Conservation (phyloP, 2,329 filamentous ascomycete genomes). For the Colletotrichum sp. region DNA sequence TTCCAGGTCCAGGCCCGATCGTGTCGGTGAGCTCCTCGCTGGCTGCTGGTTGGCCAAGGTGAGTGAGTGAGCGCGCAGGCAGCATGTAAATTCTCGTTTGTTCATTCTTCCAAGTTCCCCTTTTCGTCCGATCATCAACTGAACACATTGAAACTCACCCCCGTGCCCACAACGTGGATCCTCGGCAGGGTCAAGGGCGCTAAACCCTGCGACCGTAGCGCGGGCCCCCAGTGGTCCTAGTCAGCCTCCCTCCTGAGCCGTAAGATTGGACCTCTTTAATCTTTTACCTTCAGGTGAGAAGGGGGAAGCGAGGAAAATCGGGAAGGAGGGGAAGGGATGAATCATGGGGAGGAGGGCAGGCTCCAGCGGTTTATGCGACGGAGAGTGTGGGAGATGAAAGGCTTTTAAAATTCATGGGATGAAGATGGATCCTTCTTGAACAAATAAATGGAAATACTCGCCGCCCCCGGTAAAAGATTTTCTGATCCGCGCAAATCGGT, state of each 20-base stretch:
- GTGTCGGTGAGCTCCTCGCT: not conserved
- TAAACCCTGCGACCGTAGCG: not conserved
- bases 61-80: not conserved
- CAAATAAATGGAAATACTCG: not conserved
- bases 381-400: slow-evolving; percentile 9
- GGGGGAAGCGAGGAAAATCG: not conserved
- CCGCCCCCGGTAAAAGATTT: not conserved
- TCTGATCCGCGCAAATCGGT: not conserved
- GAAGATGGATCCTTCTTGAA: not conserved
- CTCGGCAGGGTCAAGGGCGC: slow-evolving; percentile 15
- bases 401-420: not conserved
- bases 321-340: not conserved
- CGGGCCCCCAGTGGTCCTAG: not conserved
- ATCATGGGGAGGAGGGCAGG: not conserved
- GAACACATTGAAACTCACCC: slow-evolving; percentile 10
- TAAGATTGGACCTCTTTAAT: not conserved
- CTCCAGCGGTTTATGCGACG: not conserved
- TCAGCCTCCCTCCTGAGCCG: slow-evolving; percentile 8
- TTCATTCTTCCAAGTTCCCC: not conserved
- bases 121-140: slow-evolving; percentile 15
- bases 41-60: not conserved
- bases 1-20: not conserved
- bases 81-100: not conserved
- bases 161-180: slow-evolving; percentile 17
- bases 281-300: slow-evolving; percentile 6